Percentiles rank a stretch among this genome's conserved stretches.
These are phyloP conservation scores for Acanthamoeba lenticulata DNA, from an alignment of 208 protist species.

Conservation along the genomic window DNA sequence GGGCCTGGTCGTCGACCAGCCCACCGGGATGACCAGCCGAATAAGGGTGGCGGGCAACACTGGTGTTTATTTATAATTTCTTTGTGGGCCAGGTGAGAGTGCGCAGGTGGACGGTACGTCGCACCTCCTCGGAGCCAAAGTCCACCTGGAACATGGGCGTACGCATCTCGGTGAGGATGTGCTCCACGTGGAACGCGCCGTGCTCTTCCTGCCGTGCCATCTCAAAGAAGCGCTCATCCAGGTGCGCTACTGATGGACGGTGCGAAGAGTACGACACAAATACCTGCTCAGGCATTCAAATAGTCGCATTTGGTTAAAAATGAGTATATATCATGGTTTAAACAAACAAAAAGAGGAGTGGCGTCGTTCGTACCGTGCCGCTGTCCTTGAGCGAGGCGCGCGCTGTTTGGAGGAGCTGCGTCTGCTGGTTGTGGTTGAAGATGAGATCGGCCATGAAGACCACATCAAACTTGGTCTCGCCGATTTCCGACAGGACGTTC, in stretches of 20 bases:
- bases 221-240: slow-evolving; percentile 74
- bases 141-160: slow-evolving; percentile 78
- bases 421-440: slow-evolving; percentile 72
- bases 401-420: slow-evolving; percentile 49
- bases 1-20: no score
- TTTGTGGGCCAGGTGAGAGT: neutral
- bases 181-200: slow-evolving; percentile 65
- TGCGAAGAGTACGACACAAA: slow-evolving; percentile 74
- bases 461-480: slow-evolving; percentile 71
- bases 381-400: slow-evolving; percentile 38
- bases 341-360: neutral
- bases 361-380: slow-evolving; percentile 38
- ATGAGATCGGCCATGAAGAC: slow-evolving; percentile 76
- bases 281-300: slow-evolving; percentile 43
- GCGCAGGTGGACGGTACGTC: slow-evolving; percentile 68
- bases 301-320: neutral
- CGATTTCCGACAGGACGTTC: neutral
- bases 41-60: no score
- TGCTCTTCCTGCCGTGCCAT: slow-evolving; percentile 2
- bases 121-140: slow-evolving; percentile 72
- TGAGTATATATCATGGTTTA: neutral
- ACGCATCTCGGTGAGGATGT: slow-evolving; percentile 67
- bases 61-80: neutral
- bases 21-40: no score
- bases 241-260: slow-evolving; percentile 42